Percentiles rank a stretch among this genome's conserved stretches.
Conservation (phyloP, 2,329 filamentous ascomycete genomes). For the Talaromyces sp. region DNA sequence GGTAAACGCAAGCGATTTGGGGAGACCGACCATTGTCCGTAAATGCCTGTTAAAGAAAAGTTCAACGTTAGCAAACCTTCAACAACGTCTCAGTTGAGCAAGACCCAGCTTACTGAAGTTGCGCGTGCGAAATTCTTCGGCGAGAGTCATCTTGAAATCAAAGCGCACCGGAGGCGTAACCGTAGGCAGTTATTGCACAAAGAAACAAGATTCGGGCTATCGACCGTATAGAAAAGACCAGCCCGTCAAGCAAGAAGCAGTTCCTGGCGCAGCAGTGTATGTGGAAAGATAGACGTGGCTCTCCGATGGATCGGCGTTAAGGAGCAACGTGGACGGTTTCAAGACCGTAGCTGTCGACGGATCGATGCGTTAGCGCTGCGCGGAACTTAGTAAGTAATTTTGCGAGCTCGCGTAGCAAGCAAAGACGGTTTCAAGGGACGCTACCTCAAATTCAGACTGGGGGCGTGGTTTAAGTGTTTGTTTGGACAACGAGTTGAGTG, state of each 20-base stretch:
- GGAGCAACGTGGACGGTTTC: slow-evolving; percentile 10
- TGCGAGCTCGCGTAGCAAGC: not conserved
- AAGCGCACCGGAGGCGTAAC: not conserved
- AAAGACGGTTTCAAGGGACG: not conserved
- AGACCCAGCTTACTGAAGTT: slow-evolving; percentile 57
- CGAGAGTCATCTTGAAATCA: slow-evolving; percentile 49
- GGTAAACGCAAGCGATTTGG: not conserved
- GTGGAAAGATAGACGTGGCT: slow-evolving; percentile 1
- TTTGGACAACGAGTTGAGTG: not conserved
- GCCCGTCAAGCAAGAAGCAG: not conserved
- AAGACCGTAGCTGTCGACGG: not conserved
- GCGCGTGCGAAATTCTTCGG: slow-evolving; percentile 59
- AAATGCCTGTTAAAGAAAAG: slow-evolving; percentile 51
- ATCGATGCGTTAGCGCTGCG: not conserved
- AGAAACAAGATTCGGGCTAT: not conserved
- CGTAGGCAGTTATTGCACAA: not conserved
- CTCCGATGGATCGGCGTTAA: slow-evolving; percentile 2
- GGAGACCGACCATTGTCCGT: slow-evolving; percentile 60
- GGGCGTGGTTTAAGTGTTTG: not conserved
- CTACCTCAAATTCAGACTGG: not conserved
- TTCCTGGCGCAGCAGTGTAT: not conserved
- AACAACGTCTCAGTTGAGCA: not conserved
- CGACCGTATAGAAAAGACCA: not conserved
- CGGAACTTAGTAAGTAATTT: not conserved
- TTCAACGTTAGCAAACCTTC: not conserved